phyloP scores from a whole-genome alignment of 192 early-diverging fungal species.

The Endogone sp. region DNA sequence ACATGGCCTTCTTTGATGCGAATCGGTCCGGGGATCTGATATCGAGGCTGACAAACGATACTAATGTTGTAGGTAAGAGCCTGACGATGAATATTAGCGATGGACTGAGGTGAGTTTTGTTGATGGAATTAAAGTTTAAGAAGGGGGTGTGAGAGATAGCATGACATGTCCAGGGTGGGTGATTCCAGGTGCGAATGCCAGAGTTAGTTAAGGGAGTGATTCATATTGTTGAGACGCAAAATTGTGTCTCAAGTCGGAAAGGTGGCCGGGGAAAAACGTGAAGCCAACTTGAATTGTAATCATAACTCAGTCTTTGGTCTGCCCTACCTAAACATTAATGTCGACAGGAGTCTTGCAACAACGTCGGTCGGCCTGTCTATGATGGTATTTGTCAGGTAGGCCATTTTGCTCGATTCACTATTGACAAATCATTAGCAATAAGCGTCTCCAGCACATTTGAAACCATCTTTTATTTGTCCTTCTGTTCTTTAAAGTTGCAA shows the following conservation, averaged over 20 bases:
- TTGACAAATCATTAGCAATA: background rate
- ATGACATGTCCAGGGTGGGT: too few relatives aligned
- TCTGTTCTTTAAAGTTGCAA: background rate
- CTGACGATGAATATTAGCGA: conserved; percentile 73
- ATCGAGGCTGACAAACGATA: conserved; percentile 74
- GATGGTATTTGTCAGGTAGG: conserved; percentile 60
- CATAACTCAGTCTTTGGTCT: too few relatives aligned
- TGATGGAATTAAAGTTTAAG: background rate
- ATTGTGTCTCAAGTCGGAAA: too few relatives aligned
- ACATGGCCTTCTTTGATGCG: conserved; percentile 85
- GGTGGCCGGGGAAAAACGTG: too few relatives aligned
- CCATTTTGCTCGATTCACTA: background rate
- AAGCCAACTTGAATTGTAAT: too few relatives aligned
- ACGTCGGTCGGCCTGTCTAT: conserved; percentile 55
- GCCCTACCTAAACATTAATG: background rate
- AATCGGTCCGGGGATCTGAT: conserved; percentile 79
- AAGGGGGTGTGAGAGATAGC: background rate
- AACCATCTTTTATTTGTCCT: background rate
- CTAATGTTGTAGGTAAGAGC: conserved; percentile 68
- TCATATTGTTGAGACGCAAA: too few relatives aligned
- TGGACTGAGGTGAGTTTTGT: conserved; percentile 47
- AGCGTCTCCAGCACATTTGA: too few relatives aligned
- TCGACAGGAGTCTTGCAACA: conserved; percentile 42
- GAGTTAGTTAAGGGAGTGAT: too few relatives aligned
- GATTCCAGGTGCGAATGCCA: too few relatives aligned